Conservation (phyloP, 2,329 filamentous ascomycete species). For the Trichoderma koningiopsis region DNA sequence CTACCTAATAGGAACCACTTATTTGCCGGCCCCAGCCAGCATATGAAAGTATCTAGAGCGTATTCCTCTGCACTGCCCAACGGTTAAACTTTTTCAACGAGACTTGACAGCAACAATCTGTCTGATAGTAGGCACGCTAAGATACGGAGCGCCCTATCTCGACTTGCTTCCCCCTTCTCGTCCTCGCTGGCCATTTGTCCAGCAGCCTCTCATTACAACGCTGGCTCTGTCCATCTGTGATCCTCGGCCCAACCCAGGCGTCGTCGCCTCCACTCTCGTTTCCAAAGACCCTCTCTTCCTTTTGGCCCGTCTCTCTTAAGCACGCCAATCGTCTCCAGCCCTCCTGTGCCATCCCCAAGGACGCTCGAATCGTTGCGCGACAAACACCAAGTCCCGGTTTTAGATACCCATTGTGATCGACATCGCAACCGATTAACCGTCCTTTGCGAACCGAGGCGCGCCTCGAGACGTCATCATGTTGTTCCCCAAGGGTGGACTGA, state of each 20-base stretch:
- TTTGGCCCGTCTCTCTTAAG: not conserved
- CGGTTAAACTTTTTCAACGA: constrained; percentile 21
- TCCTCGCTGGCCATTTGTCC: constrained; percentile 4
- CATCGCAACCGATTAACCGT: not conserved
- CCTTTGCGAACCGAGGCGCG: not conserved
- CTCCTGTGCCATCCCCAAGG: constrained; percentile 14
- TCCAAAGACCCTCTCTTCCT: not conserved
- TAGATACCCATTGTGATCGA: constrained; percentile 1
- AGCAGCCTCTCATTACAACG: constrained; percentile 20
- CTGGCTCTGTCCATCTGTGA: not conserved
- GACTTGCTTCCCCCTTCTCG: constrained; percentile 22
- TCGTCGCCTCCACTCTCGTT: constrained; percentile 23
- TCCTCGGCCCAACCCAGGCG: constrained; percentile 1
- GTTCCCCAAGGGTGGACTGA: constrained; percentile 84
- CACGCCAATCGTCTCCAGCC: not conserved
- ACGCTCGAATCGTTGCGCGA: constrained; percentile 7
- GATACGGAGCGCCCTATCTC: constrained; percentile 15
- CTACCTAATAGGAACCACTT: not conserved
- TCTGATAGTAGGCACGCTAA: constrained; percentile 13
- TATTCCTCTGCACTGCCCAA: constrained; percentile 10
- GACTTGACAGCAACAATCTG: constrained; percentile 6
- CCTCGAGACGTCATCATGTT: constrained; percentile 65
- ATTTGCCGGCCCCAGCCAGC: not conserved
- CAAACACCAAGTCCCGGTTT: not conserved
- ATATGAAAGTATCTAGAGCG: constrained; percentile 6